These are phyloP conservation scores for Aspergillus sclerotioniger DNA, from an alignment of 495 filamentous ascomycete genomes.

Conservation along the genomic window DNA sequence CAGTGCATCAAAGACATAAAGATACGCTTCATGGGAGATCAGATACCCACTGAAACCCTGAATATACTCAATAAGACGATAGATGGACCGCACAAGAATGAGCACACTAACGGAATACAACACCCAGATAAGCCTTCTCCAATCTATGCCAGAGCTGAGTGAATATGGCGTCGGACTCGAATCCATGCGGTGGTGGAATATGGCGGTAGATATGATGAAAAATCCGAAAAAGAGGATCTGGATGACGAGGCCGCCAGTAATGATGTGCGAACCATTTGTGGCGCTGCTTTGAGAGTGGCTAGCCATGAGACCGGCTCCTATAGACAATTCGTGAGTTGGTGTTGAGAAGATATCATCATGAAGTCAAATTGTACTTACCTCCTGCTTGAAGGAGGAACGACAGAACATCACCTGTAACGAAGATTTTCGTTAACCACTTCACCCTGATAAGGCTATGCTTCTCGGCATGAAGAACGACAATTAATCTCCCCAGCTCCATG, in stretches of 20 bases:
- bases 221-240: conserved; percentile 42
- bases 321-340: neutral
- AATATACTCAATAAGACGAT: conserved; percentile 59
- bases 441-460: conserved; percentile 14
- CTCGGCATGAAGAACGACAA: conserved; percentile 41
- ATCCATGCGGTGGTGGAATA: conserved; percentile 36
- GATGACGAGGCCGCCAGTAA: conserved; percentile 37
- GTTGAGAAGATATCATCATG: neutral
- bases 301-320: conserved; percentile 19
- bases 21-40: conserved; percentile 52
- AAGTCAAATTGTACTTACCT: conserved; percentile 16
- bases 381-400: conserved; percentile 26
- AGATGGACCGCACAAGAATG: conserved; percentile 61
- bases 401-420: conserved; percentile 31
- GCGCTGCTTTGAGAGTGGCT: conserved; percentile 10
- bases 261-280: conserved; percentile 36
- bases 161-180: conserved; percentile 23
- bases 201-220: conserved; percentile 28
- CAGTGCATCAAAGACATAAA: conserved; percentile 62
- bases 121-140: conserved; percentile 34
- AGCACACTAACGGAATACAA: conserved; percentile 51
- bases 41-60: conserved; percentile 51
- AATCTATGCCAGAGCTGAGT: conserved; percentile 19
- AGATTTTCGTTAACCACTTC: conserved; percentile 26
- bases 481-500: conserved; percentile 51